These are phyloP conservation scores for Hyphochytrium catenoides DNA, from an alignment of 352 stramenopile species.

Conservation along the genomic window DNA sequence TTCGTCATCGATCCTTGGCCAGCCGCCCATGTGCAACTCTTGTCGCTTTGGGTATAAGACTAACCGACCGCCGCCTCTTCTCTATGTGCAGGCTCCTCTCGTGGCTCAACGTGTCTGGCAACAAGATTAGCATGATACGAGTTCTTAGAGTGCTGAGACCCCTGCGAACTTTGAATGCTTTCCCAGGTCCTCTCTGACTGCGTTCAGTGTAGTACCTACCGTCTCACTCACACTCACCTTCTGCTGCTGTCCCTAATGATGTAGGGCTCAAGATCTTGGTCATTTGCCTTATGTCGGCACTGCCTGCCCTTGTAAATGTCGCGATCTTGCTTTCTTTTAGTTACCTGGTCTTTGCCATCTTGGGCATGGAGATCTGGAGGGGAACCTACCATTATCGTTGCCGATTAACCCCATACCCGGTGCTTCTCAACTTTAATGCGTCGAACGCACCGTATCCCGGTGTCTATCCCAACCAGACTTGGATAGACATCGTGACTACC, in stretches of 20 bases:
- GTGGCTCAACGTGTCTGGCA: conserved; percentile 5
- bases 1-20: no score
- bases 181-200: conserved; percentile 1
- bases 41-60: no score
- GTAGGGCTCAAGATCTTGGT: conserved; percentile 56
- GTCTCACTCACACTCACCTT: conserved; percentile 3
- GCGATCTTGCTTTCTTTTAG: conserved; percentile 66
- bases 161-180: conserved; percentile 38
- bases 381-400: conserved; percentile 52
- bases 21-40: no score
- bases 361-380: conserved; percentile 61
- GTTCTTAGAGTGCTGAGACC: conserved; percentile 64
- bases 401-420: conserved; percentile 37
- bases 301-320: conserved; percentile 63
- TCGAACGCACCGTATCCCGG: conserved; percentile 10
- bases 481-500: conserved; percentile 14
- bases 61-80: no score
- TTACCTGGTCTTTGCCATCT: conserved; percentile 70
- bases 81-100: conserved; percentile 12
- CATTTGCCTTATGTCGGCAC: conserved; percentile 41
- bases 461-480: conserved; percentile 19
- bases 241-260: conserved; percentile 4
- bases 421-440: conserved; percentile 19
- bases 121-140: conserved; percentile 17
- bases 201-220: not conserved